Percentiles rank a stretch among this genome's conserved stretches.
Conservation (phyloP, 2,329 filamentous ascomycete species). For the Arthrobotrys musiformis region DNA sequence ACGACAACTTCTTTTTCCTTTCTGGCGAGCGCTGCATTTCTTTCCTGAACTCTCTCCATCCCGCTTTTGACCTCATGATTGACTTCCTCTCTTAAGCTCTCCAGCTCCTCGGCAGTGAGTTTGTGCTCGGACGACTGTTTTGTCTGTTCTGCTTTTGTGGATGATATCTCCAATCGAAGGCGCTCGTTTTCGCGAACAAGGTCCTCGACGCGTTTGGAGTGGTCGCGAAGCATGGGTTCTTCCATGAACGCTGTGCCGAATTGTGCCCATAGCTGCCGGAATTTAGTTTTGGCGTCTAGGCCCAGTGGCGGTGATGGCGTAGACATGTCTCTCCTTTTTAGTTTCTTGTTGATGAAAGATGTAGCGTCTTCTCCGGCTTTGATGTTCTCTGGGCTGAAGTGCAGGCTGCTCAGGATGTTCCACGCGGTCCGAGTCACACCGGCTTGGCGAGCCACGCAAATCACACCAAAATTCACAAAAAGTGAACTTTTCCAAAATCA, state of each 20-base stretch:
- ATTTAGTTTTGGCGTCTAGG: slow-evolving; percentile 55
- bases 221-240: slow-evolving; percentile 53
- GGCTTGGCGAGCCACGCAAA: too few relatives aligned
- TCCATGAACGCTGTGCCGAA: slow-evolving; percentile 52
- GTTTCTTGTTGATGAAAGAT: too few relatives aligned
- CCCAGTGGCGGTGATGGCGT: slow-evolving; percentile 41
- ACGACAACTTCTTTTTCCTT: slow-evolving; percentile 32
- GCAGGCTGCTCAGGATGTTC: too few relatives aligned
- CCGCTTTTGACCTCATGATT: slow-evolving; percentile 49
- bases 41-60: slow-evolving; percentile 50
- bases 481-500: too few relatives aligned
- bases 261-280: slow-evolving; percentile 53
- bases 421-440: too few relatives aligned
- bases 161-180: slow-evolving; percentile 38
- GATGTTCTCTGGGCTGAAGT: too few relatives aligned
- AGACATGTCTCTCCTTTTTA: slow-evolving; percentile 23
- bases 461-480: too few relatives aligned
- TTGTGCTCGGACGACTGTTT: slow-evolving; percentile 26
- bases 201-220: slow-evolving; percentile 55
- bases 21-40: slow-evolving; percentile 32
- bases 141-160: slow-evolving; percentile 14
- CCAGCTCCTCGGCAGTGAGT: slow-evolving; percentile 26
- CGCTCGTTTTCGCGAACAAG: slow-evolving; percentile 55
- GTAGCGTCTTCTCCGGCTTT: too few relatives aligned
- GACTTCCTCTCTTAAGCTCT: slow-evolving; percentile 36